A percentile compares a stretch with the other conserved stretches of the same genome.
These are phyloP conservation scores for Yamadazyma dushanensis DNA, from an alignment of 1,139 yeast genomes.

Conservation along the genomic window DNA sequence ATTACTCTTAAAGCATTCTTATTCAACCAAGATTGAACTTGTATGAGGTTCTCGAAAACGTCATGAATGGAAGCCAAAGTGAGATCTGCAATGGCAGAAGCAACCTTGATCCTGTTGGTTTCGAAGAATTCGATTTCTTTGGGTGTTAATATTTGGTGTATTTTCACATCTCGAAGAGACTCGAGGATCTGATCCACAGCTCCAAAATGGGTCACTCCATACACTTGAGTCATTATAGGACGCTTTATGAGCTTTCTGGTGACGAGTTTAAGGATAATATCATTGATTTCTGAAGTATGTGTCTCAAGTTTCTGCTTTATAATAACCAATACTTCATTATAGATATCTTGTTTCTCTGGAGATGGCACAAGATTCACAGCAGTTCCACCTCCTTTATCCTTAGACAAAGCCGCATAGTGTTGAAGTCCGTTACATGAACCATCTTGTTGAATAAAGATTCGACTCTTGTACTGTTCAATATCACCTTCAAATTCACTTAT, in stretches of 20 bases:
- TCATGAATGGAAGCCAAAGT: constrained; percentile 35
- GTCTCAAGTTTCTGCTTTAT: constrained; percentile 22
- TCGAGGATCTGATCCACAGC: constrained; percentile 34
- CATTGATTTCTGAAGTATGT: constrained; percentile 16
- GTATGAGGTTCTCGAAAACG: constrained; percentile 35
- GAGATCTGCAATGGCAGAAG: constrained; percentile 26
- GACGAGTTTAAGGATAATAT: constrained; percentile 21
- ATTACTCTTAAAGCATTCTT: constrained; percentile 31
- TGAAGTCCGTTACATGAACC: constrained; percentile 52
- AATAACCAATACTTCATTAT: constrained; percentile 31
- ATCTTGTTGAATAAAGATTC: constrained; percentile 46
- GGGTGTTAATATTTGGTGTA: constrained; percentile 5
- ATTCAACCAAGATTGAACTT: constrained; percentile 40
- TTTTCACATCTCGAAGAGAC: constrained; percentile 14
- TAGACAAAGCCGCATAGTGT: constrained; percentile 45
- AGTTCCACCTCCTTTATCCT: constrained; percentile 35
- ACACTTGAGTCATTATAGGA: constrained; percentile 50
- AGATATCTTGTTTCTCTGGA: constrained; percentile 33
- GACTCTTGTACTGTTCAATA: constrained; percentile 25
- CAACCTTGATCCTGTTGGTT: constrained; percentile 5
- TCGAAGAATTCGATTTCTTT: constrained; percentile 8
- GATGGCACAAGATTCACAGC: constrained; percentile 36
- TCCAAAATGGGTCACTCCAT: constrained; percentile 45
- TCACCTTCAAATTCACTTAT: constrained; percentile 20
- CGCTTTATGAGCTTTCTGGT: constrained; percentile 40